phyloP scores from a whole-genome alignment of 192 early-diverging fungal species.

The Linnemannia zychae region DNA sequence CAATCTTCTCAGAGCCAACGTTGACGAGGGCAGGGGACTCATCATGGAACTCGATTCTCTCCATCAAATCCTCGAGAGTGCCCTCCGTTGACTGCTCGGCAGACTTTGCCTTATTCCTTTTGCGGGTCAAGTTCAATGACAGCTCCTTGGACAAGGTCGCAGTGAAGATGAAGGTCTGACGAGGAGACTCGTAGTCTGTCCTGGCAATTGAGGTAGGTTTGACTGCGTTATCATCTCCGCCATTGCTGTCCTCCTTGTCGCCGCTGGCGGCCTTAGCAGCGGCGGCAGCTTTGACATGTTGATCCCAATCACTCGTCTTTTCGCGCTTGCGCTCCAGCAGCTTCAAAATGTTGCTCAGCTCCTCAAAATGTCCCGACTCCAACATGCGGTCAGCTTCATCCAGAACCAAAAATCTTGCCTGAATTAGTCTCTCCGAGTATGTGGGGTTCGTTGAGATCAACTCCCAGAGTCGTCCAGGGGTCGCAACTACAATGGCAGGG shows the following conservation, averaged over 20 bases:
- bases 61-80: constrained; percentile 77
- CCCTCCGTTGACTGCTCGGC: constrained; percentile 28
- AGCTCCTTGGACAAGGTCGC: constrained; percentile 82
- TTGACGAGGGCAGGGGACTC: constrained; percentile 83
- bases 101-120: constrained; percentile 52
- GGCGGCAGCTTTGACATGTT: constrained; percentile 18
- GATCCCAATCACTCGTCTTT: constrained; percentile 53
- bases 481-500: constrained; percentile 85
- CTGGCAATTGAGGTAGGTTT: constrained; percentile 24
- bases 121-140: constrained; percentile 62
- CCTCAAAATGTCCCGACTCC: constrained; percentile 83
- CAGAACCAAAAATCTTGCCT: constrained; percentile 79
- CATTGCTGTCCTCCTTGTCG: constrained; percentile 17
- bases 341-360: constrained; percentile 75
- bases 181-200: constrained; percentile 35
- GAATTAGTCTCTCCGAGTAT: constrained; percentile 67
- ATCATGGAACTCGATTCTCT: constrained; percentile 83
- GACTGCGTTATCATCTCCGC: neutral
- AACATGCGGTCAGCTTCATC: constrained; percentile 92
- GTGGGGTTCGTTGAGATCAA: constrained; percentile 67
- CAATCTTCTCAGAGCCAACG: constrained; percentile 72
- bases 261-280: neutral
- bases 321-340: constrained; percentile 61
- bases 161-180: constrained; percentile 95
- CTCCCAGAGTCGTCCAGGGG: constrained; percentile 83